Conservation (phyloP, 2,329 filamentous ascomycete genomes). For the Exophiala aquamarina region DNA sequence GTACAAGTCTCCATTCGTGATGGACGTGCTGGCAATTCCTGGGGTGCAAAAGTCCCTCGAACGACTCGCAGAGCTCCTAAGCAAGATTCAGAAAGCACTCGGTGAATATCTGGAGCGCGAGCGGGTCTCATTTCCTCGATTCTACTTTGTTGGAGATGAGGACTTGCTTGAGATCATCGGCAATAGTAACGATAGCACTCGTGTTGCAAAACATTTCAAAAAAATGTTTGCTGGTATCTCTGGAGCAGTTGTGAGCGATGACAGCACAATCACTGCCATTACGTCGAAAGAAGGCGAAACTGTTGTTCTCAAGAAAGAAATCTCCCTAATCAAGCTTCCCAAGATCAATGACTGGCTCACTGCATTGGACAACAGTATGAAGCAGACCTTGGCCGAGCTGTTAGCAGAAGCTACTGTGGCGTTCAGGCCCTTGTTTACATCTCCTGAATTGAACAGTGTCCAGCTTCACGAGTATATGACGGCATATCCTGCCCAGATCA, state of each 20-base stretch:
- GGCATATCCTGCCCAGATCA: conserved; percentile 87
- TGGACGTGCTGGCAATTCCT: conserved; percentile 93
- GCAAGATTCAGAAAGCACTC: conserved; percentile 98
- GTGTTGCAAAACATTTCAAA: conserved; percentile 97
- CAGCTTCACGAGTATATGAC: conserved; percentile 78
- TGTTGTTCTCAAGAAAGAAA: conserved; percentile 82
- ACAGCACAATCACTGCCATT: conserved; percentile 84
- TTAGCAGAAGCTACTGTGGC: conserved; percentile 81
- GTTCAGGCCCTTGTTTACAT: conserved; percentile 75
- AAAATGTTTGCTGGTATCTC: conserved; percentile 99
- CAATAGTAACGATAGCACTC: conserved; percentile 95
- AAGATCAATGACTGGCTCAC: conserved; percentile 99
- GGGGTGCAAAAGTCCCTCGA: conserved; percentile 96
- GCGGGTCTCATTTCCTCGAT: conserved; percentile 93
- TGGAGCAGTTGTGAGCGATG: conserved; percentile 86
- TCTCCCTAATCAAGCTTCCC: conserved; percentile 89
- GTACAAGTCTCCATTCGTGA: conserved; percentile 89
- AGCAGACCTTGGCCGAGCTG: conserved; percentile 85
- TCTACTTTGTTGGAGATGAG: conserved; percentile 99
- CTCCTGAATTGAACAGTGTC: conserved; percentile 66
- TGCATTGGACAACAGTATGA: conserved; percentile 89
- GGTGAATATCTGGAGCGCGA: conserved; percentile 98
- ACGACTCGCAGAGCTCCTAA: conserved; percentile 90
- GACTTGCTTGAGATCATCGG: conserved; percentile 98
- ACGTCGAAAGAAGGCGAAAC: conserved; percentile 93